Conservation (phyloP, 1,284 basidiomycete species). For the Bjerkandera adusta region DNA sequence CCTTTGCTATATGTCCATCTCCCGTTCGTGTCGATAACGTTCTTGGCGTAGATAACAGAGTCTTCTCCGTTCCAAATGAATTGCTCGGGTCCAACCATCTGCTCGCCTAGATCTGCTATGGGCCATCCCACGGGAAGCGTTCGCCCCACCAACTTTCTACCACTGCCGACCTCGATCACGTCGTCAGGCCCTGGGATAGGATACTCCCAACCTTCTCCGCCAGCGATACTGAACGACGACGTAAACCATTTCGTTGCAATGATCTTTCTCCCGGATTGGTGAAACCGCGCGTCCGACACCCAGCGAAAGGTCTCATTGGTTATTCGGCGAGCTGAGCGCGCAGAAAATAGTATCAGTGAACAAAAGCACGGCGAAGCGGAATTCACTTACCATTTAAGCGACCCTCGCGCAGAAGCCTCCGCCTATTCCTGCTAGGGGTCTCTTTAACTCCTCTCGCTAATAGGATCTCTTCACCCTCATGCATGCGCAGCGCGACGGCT, state of each 20-base stretch:
- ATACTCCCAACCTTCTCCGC: slow-evolving; percentile 72
- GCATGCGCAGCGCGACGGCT: slow-evolving; percentile 31
- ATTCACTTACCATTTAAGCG: slow-evolving; percentile 46
- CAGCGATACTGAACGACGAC: slow-evolving; percentile 55
- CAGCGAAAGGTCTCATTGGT: slow-evolving; percentile 74
- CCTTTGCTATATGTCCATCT: slow-evolving; percentile 63
- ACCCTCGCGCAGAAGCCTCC: slow-evolving; percentile 57
- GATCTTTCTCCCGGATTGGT: slow-evolving; percentile 56
- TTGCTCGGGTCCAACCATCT: slow-evolving; percentile 72
- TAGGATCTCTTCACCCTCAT: slow-evolving; percentile 44
- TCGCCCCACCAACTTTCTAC: slow-evolving; percentile 52
- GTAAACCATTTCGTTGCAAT: slow-evolving; percentile 76
- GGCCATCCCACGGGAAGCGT: slow-evolving; percentile 59
- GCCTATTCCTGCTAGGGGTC: slow-evolving; percentile 41
- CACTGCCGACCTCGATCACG: slow-evolving; percentile 44
- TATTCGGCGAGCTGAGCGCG: slow-evolving; percentile 57
- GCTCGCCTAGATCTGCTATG: slow-evolving; percentile 52
- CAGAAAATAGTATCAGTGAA: neutral
- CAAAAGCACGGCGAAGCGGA: neutral
- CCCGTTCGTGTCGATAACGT: slow-evolving; percentile 47
- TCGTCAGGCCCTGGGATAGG: slow-evolving; percentile 35
- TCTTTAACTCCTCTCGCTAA: slow-evolving; percentile 50
- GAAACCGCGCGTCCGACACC: slow-evolving; percentile 65
- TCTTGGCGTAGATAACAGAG: slow-evolving; percentile 61
- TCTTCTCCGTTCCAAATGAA: slow-evolving; percentile 59